Evolutionary conservation across 1,284 basidiomycete species (phyloP), one percentile per base, ranked within the genome.

Genomic region (Somion occarium): DNA sequence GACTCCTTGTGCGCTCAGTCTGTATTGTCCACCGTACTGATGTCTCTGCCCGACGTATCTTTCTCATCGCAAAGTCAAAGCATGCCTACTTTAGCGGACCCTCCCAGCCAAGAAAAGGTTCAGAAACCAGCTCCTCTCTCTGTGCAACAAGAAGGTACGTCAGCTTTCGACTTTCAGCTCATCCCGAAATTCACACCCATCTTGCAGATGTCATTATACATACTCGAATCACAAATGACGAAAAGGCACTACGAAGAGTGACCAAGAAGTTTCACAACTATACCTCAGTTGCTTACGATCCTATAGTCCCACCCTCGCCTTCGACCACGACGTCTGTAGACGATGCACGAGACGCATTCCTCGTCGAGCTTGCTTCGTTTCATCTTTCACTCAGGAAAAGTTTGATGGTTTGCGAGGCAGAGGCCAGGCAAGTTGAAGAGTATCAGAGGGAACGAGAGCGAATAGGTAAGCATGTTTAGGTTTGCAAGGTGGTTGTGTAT

Each of bases 261-360:
- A 79, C 88, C 53, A 89, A 86, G 70, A 87, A 83, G 63, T 90
- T 89, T 62, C 84, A 88, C 71, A 75, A 70, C 53, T 90, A 89
- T 59, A 73, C 81, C 18, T 74, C 80, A 9, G 69, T 81, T 9
- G 78, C 81, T 19, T 74, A 80, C 62, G 62, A 74, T 18, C 71
- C 79, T n/a, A 68, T 76, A 24, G 68, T 67, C 5, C 59, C 72
- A 13, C 61, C 70, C 15, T 53, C 63, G 15, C 59, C 62, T 20
- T 64, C 71, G 23, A 69, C 65, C 9, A 15, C 30, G 7, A 34
- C 30, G 7, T 68, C 75, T 1, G 65, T 80, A 4, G 81, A 88
- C 42, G 86, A 91, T 67, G 85, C 86, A 42, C 74, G 86, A 34
- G 88, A 91, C 55, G 80, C 83, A 1, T 87, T 91, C 60, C 64